Base-by-base conservation (phyloP, 2,329 filamentous ascomycete genomes). In the Xylaria sp. region DNA sequence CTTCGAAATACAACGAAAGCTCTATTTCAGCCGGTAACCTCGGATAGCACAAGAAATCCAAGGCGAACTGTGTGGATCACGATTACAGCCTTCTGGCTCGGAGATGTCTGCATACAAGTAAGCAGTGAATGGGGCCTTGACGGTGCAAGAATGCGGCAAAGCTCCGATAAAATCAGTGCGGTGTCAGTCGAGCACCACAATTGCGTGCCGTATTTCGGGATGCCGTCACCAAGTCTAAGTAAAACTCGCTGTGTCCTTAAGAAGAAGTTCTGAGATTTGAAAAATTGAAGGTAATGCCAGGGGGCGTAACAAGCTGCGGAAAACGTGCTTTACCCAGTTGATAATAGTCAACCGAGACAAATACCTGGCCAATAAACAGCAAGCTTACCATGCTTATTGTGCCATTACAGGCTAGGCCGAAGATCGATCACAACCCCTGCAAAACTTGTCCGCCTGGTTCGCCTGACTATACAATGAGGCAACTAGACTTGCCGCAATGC, bases 1-100 rank as follows among this genome's bases (percentile, higher is more conserved):
- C 41, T 37, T 59, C 25, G 69, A 46, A 15, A 64, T 71, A 55
- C 60, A 12, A 37, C 48, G 46, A 15, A 72, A 63, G 32, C 25
- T 66, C 32, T 68, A 37, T 58, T 72, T 72, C 39, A 15, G 63
- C 52, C 48, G 37, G 63, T 67, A 59, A 58, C 3, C 52, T 39
- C 51, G 52, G 34, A 12, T n/a, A 37, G 10, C 15, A 9, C 9
- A 46, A 62, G 34, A 23, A 32, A 54, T 28, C 5, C 15, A n/a
- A 44, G 23, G 39, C 48, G 28, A 67, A 48, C 20, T 37, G 37
- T 37, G 44, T 32, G 39, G 39, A 51, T 9, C 44, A 57, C 13
- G 37, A 52, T 58, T 20, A 52, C 39, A 51, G 44, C 63, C 39
- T 44, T 50, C 32, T 69, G 13, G 3, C n/a, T 18, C 28, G 56